These are phyloP conservation scores for Brettanomyces sp. DNA, from an alignment of 805 yeast genomes.

Conservation along the genomic window DNA sequence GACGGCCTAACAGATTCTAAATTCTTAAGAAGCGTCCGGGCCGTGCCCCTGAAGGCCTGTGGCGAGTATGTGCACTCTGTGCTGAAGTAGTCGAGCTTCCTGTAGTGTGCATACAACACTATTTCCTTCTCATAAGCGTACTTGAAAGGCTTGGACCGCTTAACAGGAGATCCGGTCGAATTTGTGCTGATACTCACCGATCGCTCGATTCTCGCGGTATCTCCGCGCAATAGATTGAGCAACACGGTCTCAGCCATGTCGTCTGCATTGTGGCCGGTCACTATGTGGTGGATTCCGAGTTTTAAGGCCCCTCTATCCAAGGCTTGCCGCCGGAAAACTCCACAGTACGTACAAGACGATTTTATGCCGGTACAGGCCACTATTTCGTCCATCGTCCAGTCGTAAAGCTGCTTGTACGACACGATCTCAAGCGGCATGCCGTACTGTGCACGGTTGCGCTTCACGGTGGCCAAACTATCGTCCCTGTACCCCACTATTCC, in stretches of 20 bases:
- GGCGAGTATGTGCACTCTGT: conserved; percentile 99
- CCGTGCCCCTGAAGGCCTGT: conserved; percentile 97
- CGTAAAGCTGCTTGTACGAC: conserved; percentile 79
- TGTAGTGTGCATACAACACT: conserved; percentile 93
- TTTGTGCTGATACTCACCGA: conserved; percentile 81
- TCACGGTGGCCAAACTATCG: conserved; percentile 93
- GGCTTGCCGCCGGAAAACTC: conserved; percentile 94
- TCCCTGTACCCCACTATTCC: conserved; percentile 97
- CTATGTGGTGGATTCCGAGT: conserved; percentile 78
- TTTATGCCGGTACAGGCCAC: conserved; percentile 90
- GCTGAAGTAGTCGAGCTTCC: conserved; percentile 87
- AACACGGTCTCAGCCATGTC: conserved; percentile 98
- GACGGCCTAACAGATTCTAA: conserved; percentile 86
- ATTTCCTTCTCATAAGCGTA: conserved; percentile 95
- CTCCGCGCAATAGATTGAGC: conserved; percentile 95
- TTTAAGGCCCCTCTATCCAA: conserved; percentile 91
- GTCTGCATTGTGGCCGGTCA: conserved; percentile 98
- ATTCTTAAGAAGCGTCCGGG: conserved; percentile 83
- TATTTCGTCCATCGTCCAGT: conserved; percentile 98
- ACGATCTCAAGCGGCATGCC: conserved; percentile 36
- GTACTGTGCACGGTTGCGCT: conserved; percentile 75
- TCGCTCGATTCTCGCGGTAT: conserved; percentile 81
- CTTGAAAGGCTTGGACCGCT: conserved; percentile 91
- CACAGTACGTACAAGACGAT: conserved; percentile 96
- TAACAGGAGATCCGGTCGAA: conserved; percentile 78